Base-by-base conservation (phyloP, 768 basidiomycete genomes). In the Boletus rubroflammeus region DNA sequence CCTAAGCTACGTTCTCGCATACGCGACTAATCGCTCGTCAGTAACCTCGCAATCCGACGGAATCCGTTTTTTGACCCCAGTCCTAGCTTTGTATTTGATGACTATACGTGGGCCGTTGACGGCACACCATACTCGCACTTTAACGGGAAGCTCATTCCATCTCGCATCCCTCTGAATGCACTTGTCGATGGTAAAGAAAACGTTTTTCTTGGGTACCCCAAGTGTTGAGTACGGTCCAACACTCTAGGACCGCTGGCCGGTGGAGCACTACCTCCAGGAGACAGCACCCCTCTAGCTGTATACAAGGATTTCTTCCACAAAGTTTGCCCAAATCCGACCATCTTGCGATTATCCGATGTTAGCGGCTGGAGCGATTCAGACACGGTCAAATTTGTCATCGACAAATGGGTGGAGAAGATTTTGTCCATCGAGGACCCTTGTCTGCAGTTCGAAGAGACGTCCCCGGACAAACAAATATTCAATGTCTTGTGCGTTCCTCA, bases 11-110 rank as follows among this genome's bases (percentile, higher is more conserved):
- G 25, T 48, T 25, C 34, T 48, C 23, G 47, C 47, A 13, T 48
- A 48, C 3, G 35, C 47, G 47, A 36, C 47, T 48, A 48, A 48
- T 48, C 47, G 47, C 25, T 48, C 47, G 47, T 48, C 8, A 36
- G 47, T 48, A 13, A n/a, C 25, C 11, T 48, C n/a, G 17, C 11
- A 13, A 13, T 36, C 25, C 10, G 6, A 19, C 2, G 7, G 15
- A n/a, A 26, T 26, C 9, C 11, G 35, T 19, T 14, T 14, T 17
- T n/a, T 48, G n/a, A 48, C 23, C 5, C n/a, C 25, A 26, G 6
- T 9, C 8, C 3, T n/a, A 48, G 47, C 17, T 48, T 36, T 13
- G 47, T 48, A 11, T 48, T 48, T 3, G 47, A 48, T 5, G 47
- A 48, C n/a, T 48, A 48, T 19, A 36, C 34, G 4, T 48, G 47